Evolutionary conservation across 305 asterid species (phyloP).

Genomic region (Fraxinus greggii): DNA sequence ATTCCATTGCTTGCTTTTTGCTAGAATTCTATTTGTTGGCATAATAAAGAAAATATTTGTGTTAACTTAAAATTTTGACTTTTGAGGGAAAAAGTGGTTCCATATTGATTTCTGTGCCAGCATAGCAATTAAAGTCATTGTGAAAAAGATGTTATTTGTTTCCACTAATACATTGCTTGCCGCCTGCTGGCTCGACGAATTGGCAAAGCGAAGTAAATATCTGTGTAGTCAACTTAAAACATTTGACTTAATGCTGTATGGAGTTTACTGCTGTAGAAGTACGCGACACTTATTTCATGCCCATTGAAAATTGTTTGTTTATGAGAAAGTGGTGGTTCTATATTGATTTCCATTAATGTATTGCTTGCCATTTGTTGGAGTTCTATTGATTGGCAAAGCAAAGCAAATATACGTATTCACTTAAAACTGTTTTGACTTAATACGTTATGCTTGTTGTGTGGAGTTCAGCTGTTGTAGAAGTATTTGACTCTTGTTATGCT

Average conservation of each 20-base stretch:
- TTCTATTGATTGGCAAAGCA: conserved; percentile 13
- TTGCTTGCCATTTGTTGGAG: neutral
- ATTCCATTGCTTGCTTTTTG: neutral
- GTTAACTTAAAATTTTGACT: neutral
- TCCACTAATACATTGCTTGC: neutral
- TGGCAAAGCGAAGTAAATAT: neutral
- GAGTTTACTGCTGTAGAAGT: neutral
- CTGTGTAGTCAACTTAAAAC: neutral
- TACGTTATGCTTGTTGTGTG: neutral
- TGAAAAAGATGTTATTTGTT: neutral
- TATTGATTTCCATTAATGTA: neutral
- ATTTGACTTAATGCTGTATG: neutral
- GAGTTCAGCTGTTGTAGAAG: neutral
- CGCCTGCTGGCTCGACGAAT: neutral
- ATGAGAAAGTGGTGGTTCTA: neutral
- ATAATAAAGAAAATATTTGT: neutral
- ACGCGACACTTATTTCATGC: neutral
- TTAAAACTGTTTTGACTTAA: conserved; percentile 9
- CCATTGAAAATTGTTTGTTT: neutral
- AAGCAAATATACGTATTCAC: neutral
- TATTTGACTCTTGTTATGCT: neutral
- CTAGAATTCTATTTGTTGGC: neutral
- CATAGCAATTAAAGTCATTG: neutral
- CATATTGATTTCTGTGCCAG: neutral
- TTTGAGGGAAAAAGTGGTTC: neutral